Evolutionary conservation across 768 basidiomycete species (phyloP).

Genomic region (Collybia mongolica): DNA sequence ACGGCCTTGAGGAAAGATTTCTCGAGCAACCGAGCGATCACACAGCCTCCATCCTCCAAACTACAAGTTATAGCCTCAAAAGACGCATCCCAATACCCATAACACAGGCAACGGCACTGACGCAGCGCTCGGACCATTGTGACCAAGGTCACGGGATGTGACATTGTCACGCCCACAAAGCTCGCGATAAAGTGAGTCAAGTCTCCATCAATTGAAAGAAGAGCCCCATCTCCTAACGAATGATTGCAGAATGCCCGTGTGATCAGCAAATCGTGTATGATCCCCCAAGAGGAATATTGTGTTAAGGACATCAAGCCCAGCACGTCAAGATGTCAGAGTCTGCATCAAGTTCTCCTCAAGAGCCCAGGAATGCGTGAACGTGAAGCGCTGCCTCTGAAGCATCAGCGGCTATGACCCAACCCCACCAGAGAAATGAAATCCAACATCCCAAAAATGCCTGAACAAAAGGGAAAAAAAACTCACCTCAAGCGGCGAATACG

Average conservation of each 20-base stretch:
- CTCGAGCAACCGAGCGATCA: neutral
- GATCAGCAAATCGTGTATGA: no score
- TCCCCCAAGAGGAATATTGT: no score
- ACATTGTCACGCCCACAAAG: neutral
- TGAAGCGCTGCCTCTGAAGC: no score
- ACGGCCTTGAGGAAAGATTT: neutral
- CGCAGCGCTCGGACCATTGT: slow-evolving; percentile 1
- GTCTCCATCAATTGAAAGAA: neutral
- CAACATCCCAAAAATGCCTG: no score
- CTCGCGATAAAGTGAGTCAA: slow-evolving; percentile 2
- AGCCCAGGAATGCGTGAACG: no score
- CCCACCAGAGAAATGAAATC: no score
- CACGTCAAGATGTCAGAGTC: no score
- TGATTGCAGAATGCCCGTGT: neutral
- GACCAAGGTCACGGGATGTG: neutral
- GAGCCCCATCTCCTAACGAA: neutral
- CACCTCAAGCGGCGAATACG: no score
- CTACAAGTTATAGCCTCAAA: neutral
- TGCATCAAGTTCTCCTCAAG: no score
- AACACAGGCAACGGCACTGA: neutral
- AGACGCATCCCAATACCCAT: neutral
- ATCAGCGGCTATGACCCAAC: no score
- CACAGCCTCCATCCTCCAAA: neutral
- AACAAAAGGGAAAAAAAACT: no score
- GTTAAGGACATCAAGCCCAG: no score